phyloP scores from a whole-genome alignment of 148 eudicot species.

The Pouteria glomerata region DNA sequence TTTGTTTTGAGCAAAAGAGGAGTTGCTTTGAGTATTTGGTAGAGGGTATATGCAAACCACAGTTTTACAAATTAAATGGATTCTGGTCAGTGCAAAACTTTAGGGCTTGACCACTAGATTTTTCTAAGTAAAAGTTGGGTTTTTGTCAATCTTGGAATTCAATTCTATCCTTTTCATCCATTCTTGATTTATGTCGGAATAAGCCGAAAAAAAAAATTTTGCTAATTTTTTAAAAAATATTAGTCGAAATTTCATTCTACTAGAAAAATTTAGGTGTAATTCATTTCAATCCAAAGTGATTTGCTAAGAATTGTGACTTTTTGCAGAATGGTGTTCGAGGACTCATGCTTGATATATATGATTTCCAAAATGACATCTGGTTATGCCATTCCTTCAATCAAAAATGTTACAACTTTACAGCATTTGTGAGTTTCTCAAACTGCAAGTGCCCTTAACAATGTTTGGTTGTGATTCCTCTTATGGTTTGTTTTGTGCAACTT shows the following conservation, averaged over 20 bases:
- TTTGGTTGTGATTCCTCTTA: not conserved
- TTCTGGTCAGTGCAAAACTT: not conserved
- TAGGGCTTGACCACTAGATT: not conserved
- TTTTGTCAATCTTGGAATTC: not conserved
- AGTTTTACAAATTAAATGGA: no score
- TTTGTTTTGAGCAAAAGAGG: no score
- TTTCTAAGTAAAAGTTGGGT: not conserved
- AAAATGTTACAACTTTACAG: constrained; percentile 67
- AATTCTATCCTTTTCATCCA: not conserved
- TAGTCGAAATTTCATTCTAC: no score
- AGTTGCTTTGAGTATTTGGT: not conserved
- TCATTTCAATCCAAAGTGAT: not conserved
- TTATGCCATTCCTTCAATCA: constrained; percentile 78
- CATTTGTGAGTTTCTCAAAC: constrained; percentile 62
- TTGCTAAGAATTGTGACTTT: not conserved
- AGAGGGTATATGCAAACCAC: not conserved
- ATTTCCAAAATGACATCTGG: constrained; percentile 78
- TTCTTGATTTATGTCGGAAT: not conserved
- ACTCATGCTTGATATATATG: constrained; percentile 94
- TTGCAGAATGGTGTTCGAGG: constrained; percentile 94
- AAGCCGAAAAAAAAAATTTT: no score
- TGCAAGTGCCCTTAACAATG: not conserved
- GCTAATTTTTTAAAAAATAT: no score
- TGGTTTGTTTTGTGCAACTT: not conserved
- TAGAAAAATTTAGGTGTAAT: no score